Evolutionary conservation across 305 asterid genomes (phyloP).

Genomic region (Caryopteris hybrid): DNA sequence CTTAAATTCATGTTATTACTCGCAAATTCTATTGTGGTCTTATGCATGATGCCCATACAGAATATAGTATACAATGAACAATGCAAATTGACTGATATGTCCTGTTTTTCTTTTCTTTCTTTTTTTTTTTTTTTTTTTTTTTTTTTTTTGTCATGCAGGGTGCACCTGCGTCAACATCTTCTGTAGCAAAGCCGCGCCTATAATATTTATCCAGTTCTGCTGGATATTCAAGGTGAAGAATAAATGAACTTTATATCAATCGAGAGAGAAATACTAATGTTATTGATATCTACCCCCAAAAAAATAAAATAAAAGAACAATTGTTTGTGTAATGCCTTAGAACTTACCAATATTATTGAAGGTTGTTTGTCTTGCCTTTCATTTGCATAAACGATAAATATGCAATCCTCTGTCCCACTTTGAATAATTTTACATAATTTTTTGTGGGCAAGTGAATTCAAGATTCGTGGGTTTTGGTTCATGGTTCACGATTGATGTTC

Average conservation of each 20-base stretch:
- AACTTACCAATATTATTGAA: neutral
- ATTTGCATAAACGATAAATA: neutral
- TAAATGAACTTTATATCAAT: neutral
- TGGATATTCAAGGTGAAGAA: neutral
- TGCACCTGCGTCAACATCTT: constrained; percentile 52
- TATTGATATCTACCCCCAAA: too few relatives aligned
- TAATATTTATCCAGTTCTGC: constrained; percentile 16
- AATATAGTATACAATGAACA: neutral
- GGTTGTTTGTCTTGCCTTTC: neutral
- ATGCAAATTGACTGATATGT: neutral
- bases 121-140: too few relatives aligned
- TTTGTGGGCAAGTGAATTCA: too few relatives aligned
- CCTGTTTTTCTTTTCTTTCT: too few relatives aligned
- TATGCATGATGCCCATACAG: neutral
- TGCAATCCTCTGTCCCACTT: too few relatives aligned
- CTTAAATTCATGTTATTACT: too few relatives aligned
- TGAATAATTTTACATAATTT: too few relatives aligned
- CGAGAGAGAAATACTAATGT: neutral
- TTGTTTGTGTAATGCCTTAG: neutral
- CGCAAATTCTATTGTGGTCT: neutral
- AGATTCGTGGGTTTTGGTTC: too few relatives aligned
- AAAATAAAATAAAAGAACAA: too few relatives aligned
- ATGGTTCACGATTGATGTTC: too few relatives aligned
- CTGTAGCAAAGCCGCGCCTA: constrained; percentile 64
- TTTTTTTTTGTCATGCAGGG: constrained; percentile 60